Base-by-base conservation (phyloP, 2,329 filamentous ascomycete species). In the Knufia petricola region DNA sequence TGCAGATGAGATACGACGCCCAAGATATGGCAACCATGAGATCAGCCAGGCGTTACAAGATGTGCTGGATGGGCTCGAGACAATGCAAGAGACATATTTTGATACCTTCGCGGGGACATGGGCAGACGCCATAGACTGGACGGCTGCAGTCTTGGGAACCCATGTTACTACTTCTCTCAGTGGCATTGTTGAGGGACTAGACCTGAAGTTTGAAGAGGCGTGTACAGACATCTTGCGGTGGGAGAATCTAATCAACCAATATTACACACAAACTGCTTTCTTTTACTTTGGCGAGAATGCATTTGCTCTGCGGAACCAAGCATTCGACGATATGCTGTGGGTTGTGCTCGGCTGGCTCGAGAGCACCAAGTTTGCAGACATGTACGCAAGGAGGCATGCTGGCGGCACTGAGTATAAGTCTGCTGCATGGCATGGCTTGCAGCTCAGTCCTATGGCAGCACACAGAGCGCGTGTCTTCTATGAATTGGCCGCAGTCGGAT, bases 261-360 rank as follows among this genome's bases (percentile, higher is more conserved):
- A 89, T 64, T 95, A 94, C 63, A 77, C 80, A 0, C 86, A 95
- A 50, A 69, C 82, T 0, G 70, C 82, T 3, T 77, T 80, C 7
- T 94, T 84, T 57, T 95, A 94, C 63, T 94, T 90, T 62, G 87
- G 86, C 17, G 87, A 96, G 63, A 81, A 95, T 63, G 77, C 81
- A 3, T 80, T 88, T 54, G 73, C 76, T 23, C 75, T 95, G 43
- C 76, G 86, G 38, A 78, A 80, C 49, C 73, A 92, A 70, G 90
- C 90, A 0, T 94, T 83, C 63, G 90, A 95, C 61, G 90, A 96
- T 63, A 94, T 95, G 69, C 76, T 95, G 2, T 96, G 90, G 90
- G 87, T 95, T 1, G 87, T 94, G 2, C 74, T 96, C 31, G 87
- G 84, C 53, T 95, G 90, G 89, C 70, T 95, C 46, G 87, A 95